These are phyloP conservation scores for Stephania japonica DNA, from an alignment of 164 flowering plant genomes.

Conservation along the genomic window DNA sequence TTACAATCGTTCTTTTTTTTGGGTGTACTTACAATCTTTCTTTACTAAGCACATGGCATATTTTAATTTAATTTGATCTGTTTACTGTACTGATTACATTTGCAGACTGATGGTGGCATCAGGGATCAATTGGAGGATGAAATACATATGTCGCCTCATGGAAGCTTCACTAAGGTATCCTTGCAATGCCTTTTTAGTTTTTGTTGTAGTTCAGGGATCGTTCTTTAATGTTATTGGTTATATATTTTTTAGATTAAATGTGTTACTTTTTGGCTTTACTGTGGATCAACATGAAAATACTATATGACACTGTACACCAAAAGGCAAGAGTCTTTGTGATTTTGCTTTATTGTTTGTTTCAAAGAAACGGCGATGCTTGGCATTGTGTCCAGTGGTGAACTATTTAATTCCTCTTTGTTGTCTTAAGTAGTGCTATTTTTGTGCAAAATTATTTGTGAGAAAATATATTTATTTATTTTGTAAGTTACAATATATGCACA, in stretches of 20 bases:
- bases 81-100: neutral
- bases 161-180: constrained; percentile 74
- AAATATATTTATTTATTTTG: too few relatives aligned
- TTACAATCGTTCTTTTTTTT: neutral
- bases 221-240: neutral
- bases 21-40: neutral
- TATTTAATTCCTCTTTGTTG: too few relatives aligned
- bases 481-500: too few relatives aligned
- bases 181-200: neutral
- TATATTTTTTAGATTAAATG: neutral
- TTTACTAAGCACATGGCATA: neutral
- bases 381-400: too few relatives aligned
- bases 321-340: too few relatives aligned
- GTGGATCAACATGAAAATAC: too few relatives aligned
- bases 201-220: neutral
- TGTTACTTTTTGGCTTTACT: neutral
- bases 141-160: constrained; percentile 41
- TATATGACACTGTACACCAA: too few relatives aligned
- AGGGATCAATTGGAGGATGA: constrained; percentile 51
- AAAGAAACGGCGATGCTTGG: too few relatives aligned
- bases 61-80: neutral
- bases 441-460: too few relatives aligned
- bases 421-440: too few relatives aligned
- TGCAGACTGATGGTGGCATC: constrained; percentile 63
- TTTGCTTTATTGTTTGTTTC: too few relatives aligned